Evolutionary conservation across 2,329 filamentous ascomycete species (phyloP).

Genomic region (Pyrenochaeta sp.): DNA sequence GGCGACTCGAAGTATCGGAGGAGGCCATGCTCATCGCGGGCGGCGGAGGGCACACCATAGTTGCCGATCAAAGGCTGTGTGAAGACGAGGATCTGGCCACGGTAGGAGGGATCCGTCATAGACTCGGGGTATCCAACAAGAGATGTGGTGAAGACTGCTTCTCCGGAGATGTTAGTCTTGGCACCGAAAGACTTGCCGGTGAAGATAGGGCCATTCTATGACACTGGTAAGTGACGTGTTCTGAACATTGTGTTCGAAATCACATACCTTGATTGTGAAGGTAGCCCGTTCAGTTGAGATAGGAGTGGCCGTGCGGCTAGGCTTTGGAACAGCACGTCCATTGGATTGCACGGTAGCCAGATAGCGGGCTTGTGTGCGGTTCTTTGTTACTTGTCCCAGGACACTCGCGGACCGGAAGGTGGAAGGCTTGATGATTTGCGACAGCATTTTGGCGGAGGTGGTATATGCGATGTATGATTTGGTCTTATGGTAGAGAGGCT

Average conservation of each 20-base stretch:
- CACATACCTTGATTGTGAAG: slow-evolving; percentile 85
- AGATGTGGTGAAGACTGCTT: slow-evolving; percentile 98
- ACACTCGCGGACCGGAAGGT: slow-evolving; percentile 51
- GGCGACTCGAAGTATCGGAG: slow-evolving; percentile 98
- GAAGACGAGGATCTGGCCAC: slow-evolving; percentile 95
- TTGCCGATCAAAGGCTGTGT: slow-evolving; percentile 98
- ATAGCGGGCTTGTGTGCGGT: slow-evolving; percentile 56
- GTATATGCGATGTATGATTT: slow-evolving; percentile 14
- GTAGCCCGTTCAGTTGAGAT: slow-evolving; percentile 81
- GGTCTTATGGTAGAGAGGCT: slow-evolving; percentile 28
- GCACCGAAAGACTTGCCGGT: slow-evolving; percentile 96
- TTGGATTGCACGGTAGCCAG: slow-evolving; percentile 74
- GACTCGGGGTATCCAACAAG: slow-evolving; percentile 97
- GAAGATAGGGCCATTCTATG: slow-evolving; percentile 90
- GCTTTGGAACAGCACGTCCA: slow-evolving; percentile 71
- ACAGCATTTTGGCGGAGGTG: slow-evolving; percentile 58
- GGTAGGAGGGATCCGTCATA: slow-evolving; percentile 73
- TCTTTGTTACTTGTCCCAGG: slow-evolving; percentile 57
- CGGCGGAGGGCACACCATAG: slow-evolving; percentile 90
- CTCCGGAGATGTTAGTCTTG: slow-evolving; percentile 94
- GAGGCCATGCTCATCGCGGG: slow-evolving; percentile 86
- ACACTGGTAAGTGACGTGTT: slow-evolving; percentile 42
- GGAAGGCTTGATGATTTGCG: slow-evolving; percentile 62
- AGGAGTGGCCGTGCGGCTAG: slow-evolving; percentile 67
- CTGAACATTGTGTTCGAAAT: neutral